Percentiles rank a stretch among this genome's conserved stretches.
phyloP scores from a whole-genome alignment of 495 filamentous ascomycete genomes.

The Penicillium crystallinum region DNA sequence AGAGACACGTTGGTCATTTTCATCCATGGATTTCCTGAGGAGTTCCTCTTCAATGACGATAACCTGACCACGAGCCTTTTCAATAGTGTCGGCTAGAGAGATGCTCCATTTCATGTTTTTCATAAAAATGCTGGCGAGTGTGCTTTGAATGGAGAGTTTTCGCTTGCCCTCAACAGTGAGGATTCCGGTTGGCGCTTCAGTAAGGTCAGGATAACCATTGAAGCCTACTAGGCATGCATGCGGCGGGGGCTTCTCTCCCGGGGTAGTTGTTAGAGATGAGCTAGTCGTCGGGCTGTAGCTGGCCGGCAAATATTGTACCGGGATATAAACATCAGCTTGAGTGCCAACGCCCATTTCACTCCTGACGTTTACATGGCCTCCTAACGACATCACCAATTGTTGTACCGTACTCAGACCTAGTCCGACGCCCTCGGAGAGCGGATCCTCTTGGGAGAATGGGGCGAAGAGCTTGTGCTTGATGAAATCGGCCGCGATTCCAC shows the following conservation, averaged over 20 bases:
- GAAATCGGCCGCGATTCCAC: conserved; percentile 63
- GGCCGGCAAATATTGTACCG: conserved; percentile 28
- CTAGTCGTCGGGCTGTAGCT: conserved; percentile 60
- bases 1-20: conserved; percentile 7
- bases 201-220: conserved; percentile 26
- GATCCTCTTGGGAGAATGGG: conserved; percentile 67
- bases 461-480: conserved; percentile 59
- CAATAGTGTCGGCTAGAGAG: conserved; percentile 25
- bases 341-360: conserved; percentile 56
- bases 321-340: conserved; percentile 50
- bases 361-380: conserved; percentile 54
- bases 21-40: conserved; percentile 7
- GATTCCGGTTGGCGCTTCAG: conserved; percentile 21
- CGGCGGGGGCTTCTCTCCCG: neutral
- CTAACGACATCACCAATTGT: conserved; percentile 56
- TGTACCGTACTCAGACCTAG: conserved; percentile 65
- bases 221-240: conserved; percentile 29
- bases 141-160: conserved; percentile 30
- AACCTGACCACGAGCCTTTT: conserved; percentile 24
- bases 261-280: conserved; percentile 38
- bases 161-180: conserved; percentile 28
- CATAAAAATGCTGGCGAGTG: conserved; percentile 27
- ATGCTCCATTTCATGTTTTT: conserved; percentile 26
- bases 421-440: conserved; percentile 59
- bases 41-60: conserved; percentile 27